Evolutionary conservation across 371 early-diverging fungal genomes (phyloP).

Genomic region (Encephalitozoon cuniculi): DNA sequence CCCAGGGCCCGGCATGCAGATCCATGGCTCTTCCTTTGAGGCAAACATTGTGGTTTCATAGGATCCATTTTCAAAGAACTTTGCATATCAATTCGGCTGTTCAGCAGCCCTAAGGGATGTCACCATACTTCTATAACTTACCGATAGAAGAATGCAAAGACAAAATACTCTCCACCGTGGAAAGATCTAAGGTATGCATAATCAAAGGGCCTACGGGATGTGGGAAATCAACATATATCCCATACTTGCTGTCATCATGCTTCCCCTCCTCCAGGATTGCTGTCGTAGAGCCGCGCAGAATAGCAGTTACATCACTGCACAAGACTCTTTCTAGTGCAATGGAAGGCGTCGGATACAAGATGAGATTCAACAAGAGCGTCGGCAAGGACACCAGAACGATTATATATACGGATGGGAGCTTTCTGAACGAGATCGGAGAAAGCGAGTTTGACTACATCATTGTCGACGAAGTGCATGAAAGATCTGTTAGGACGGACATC

Average conservation of each 20-base stretch:
- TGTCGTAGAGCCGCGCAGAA: constrained; percentile 60
- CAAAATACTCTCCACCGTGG: constrained; percentile 48
- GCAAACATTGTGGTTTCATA: too few relatives aligned
- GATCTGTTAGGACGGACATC: constrained; percentile 57
- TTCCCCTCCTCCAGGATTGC: constrained; percentile 27
- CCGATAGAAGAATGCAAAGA: constrained; percentile 51
- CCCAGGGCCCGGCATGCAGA: too few relatives aligned
- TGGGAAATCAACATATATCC: constrained; percentile 61
- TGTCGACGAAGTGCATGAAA: constrained; percentile 61
- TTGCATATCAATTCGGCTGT: not conserved
- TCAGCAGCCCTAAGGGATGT: not conserved
- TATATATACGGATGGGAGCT: constrained; percentile 59
- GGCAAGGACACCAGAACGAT: constrained; percentile 22
- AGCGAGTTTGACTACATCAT: constrained; percentile 43
- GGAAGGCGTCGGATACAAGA: constrained; percentile 55
- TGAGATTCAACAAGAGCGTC: constrained; percentile 50
- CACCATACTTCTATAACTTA: constrained; percentile 20
- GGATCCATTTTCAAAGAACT: not conserved
- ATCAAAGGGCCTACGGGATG: constrained; percentile 61
- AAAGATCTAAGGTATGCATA: constrained; percentile 41
- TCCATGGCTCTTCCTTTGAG: too few relatives aligned
- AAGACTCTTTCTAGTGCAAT: constrained; percentile 31
- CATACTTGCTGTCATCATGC: constrained; percentile 38
- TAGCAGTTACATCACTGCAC: constrained; percentile 59
- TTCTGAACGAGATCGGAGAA: constrained; percentile 42